A percentile compares a stretch with the other conserved stretches of the same genome.
Conservation (phyloP, 2,329 filamentous ascomycete species). For the Metarhizium anisopliae region DNA sequence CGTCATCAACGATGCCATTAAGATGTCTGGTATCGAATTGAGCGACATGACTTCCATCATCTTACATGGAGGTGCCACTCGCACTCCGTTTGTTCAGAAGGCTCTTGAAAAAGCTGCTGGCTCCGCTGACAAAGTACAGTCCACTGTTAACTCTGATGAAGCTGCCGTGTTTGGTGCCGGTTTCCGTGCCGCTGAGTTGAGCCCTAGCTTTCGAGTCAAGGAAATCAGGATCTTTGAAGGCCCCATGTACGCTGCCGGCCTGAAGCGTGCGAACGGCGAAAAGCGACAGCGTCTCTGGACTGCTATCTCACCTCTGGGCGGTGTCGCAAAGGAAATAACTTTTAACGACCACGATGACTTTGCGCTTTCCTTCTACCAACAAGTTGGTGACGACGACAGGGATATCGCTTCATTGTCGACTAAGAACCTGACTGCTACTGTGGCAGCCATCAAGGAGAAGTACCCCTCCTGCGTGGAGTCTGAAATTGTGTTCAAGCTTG, state of each 20-base stretch:
- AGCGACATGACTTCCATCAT: conserved; percentile 81
- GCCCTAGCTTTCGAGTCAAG: conserved; percentile 94
- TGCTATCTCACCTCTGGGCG: conserved; percentile 64
- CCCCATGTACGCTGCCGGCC: conserved; percentile 61
- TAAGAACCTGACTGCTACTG: conserved; percentile 76
- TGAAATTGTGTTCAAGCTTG: conserved; percentile 74
- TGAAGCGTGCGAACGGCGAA: conserved; percentile 62
- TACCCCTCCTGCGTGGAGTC: conserved; percentile 62
- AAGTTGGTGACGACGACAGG: conserved; percentile 48
- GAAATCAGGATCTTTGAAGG: conserved; percentile 82
- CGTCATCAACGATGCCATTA: conserved; percentile 67
- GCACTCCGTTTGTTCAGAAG: conserved; percentile 91
- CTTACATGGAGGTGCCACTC: conserved; percentile 80
- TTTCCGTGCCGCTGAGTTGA: conserved; percentile 86
- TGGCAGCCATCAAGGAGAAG: conserved; percentile 68
- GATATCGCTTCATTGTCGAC: conserved; percentile 61
- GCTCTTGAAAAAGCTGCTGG: conserved; percentile 70
- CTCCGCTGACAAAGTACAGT: conserved; percentile 68
- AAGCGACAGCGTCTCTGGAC: conserved; percentile 83
- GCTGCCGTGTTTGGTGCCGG: conserved; percentile 92
- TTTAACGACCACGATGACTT: conserved; percentile 81
- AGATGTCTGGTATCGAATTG: conserved; percentile 62
- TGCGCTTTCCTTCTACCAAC: conserved; percentile 69
- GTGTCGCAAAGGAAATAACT: conserved; percentile 71
- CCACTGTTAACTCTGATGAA: conserved; percentile 95